Evolutionary conservation across 129 eudicot genomes (phyloP), one percentile per base, ranked within the genome.

Genomic region (Lactuca saligna): DNA sequence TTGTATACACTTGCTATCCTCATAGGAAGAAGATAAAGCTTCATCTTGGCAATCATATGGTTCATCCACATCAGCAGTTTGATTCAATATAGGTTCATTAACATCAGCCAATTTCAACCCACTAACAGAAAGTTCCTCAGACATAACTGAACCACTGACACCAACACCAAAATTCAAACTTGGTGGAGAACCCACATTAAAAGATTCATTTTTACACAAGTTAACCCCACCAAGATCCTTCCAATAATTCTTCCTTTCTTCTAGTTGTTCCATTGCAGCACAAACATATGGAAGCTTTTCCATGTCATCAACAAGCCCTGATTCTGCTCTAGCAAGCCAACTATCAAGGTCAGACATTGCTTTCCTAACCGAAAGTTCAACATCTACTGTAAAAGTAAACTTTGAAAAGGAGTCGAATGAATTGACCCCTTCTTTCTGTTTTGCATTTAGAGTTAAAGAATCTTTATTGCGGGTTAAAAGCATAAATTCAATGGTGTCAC

Each of bases 281-380:
- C 97, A 93, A 11, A 93, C 95, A 81, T 82, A 93, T 5, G 98
- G 98, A 83, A 93, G 97, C 54, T 73, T 89, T 74, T 87, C 95
- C 68, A 93, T 32, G 84, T 93, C 98, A 75, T 89, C 98, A 61
- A 89, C 98, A 65, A 93, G 92, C 71, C 96, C 92, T 8, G 98
- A 86, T 57, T 93, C 92, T 38, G 97, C 95, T 79, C 80, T 84
- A 56, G 95, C 98, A 73, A 93, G 81, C 98, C 98, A 93, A 73
- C 84, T 75, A 80, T 93, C 98, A 2, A 93, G 73, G 25, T 89
- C 97, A 15, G 92, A 81, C 75, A 87, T 83, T 34, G 96, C 95
- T 63, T 89, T 83, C 75, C 97, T 86, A 75, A 93, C 92, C 8
- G 95, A 85, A 68, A 93, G 80, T 37, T 89, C 95, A 64, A 82